A percentile compares a stretch with the other conserved stretches of the same genome.
These are phyloP conservation scores for Penicillium sp. DNA, from an alignment of 2,329 filamentous ascomycete genomes.

Conservation along the genomic window DNA sequence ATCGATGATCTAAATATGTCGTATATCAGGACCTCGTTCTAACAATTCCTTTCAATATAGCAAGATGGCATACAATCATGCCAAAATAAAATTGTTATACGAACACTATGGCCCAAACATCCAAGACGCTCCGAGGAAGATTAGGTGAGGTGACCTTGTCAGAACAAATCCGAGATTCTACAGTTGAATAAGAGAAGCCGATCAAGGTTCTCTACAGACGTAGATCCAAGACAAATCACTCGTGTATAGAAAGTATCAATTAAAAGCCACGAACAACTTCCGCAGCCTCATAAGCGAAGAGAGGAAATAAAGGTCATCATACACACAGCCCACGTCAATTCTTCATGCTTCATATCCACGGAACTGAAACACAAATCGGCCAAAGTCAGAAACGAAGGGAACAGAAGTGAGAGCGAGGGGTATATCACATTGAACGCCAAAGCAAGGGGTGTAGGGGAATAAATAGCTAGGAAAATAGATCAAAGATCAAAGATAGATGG, in stretches of 20 bases:
- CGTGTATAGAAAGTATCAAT: slow-evolving; percentile 4
- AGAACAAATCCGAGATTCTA: not conserved
- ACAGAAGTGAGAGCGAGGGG: slow-evolving; percentile 31
- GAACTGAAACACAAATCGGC: slow-evolving; percentile 20
- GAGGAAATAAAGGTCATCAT: slow-evolving; percentile 8
- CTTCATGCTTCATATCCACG: slow-evolving; percentile 20
- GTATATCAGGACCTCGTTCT: too few relatives aligned
- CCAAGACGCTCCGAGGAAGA: too few relatives aligned
- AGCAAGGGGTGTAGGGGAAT: slow-evolving; percentile 4
- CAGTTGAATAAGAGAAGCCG: not conserved
- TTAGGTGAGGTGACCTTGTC: too few relatives aligned
- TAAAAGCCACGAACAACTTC: slow-evolving; percentile 6
- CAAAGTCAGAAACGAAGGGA: slow-evolving; percentile 20
- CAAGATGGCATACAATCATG: too few relatives aligned
- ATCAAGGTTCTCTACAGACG: slow-evolving; percentile 5
- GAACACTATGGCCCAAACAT: too few relatives aligned
- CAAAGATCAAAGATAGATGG: not conserved
- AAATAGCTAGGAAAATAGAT: slow-evolving; percentile 7
- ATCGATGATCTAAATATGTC: too few relatives aligned
- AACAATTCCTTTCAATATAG: too few relatives aligned
- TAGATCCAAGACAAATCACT: not conserved
- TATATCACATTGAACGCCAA: slow-evolving; percentile 41
- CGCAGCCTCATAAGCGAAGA: slow-evolving; percentile 8
- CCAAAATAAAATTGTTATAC: too few relatives aligned
- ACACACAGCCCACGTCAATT: slow-evolving; percentile 13